These are phyloP conservation scores for Geosmithia flava DNA, from an alignment of 2,329 filamentous ascomycete species.

Conservation along the genomic window DNA sequence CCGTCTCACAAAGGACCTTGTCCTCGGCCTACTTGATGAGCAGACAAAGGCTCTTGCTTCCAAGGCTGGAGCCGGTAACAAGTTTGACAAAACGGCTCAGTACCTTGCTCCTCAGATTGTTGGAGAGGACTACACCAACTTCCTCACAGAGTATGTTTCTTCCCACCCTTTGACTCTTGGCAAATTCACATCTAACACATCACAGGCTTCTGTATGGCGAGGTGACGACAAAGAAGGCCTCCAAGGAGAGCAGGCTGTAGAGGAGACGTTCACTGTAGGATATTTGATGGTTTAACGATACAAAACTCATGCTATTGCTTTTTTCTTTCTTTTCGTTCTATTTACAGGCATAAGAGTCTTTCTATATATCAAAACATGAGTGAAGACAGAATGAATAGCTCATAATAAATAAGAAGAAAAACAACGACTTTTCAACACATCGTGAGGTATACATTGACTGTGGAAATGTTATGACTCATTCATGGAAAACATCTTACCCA, in stretches of 20 bases:
- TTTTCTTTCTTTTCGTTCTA: neutral
- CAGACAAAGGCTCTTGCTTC: conserved; percentile 3
- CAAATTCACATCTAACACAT: neutral
- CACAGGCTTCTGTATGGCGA: conserved; percentile 1
- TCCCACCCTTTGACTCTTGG: neutral
- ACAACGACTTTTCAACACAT: neutral
- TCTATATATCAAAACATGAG: neutral
- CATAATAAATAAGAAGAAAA: neutral
- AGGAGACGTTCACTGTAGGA: neutral
- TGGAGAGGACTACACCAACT: conserved; percentile 4
- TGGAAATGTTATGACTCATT: neutral
- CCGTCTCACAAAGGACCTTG: conserved; percentile 72
- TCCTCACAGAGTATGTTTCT: conserved; percentile 2
- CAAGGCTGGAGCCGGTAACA: conserved; percentile 6
- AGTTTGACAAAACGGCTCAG: conserved; percentile 3
- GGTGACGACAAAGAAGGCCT: conserved; percentile 1
- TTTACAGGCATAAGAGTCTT: too few relatives aligned
- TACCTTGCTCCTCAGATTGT: conserved; percentile 1
- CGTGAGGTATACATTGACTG: neutral
- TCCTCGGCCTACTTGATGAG: conserved; percentile 64
- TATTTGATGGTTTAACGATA: neutral
- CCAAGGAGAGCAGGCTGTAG: neutral
- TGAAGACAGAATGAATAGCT: neutral
- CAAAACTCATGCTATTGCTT: neutral
- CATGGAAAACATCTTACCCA: conserved; percentile 13